phyloP scores from a whole-genome alignment of 208 protist genomes.

The Acanthamoeba culbertsoni region DNA sequence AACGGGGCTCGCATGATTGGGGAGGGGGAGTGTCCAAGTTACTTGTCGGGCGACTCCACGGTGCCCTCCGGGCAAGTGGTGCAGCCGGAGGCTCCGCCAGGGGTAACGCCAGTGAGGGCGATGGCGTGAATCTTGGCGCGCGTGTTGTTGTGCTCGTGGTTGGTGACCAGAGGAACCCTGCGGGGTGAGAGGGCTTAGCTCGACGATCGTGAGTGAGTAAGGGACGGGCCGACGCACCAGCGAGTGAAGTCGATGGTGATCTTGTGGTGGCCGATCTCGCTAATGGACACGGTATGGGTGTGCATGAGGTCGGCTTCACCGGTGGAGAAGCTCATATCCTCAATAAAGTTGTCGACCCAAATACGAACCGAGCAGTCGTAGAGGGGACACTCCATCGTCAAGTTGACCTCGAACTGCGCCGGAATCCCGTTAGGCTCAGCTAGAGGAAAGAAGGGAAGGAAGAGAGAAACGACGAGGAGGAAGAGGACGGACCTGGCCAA shows the following conservation, averaged over 20 bases:
- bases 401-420: not conserved
- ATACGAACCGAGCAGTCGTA: constrained; percentile 35
- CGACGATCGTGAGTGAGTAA: not conserved
- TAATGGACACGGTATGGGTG: not conserved
- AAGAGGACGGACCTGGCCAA: not conserved
- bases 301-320: not conserved
- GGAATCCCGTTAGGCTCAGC: not conserved
- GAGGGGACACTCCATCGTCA: not conserved
- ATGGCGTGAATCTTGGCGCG: not conserved
- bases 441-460: not conserved
- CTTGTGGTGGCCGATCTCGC: not conserved
- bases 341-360: not conserved
- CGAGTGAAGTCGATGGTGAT: constrained; percentile 53
- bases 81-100: constrained; percentile 20
- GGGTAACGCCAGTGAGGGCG: not conserved
- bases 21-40: not conserved
- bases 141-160: constrained; percentile 58
- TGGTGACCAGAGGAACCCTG: constrained; percentile 22
- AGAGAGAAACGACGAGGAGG: not conserved
- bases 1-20: not conserved
- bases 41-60: not conserved
- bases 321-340: not conserved
- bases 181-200: too few species aligned
- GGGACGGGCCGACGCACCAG: not conserved
- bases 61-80: not conserved